Conservation (phyloP, 768 basidiomycete genomes). For the Boletus rubroflammeus region DNA sequence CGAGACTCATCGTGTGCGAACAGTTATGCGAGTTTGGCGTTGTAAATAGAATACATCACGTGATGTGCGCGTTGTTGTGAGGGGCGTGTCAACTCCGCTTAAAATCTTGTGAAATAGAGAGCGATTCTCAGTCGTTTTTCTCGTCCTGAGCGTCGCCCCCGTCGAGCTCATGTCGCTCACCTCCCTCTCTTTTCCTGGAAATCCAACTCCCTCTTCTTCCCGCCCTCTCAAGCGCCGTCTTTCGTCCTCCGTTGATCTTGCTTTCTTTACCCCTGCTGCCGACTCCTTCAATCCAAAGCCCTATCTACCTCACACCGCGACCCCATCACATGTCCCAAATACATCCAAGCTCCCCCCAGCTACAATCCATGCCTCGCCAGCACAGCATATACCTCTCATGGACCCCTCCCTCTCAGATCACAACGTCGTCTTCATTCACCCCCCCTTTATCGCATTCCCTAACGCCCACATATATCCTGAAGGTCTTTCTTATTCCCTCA, state of each 20-base stretch:
- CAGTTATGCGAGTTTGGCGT: constrained; percentile 52
- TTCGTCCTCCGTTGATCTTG: constrained; percentile 43
- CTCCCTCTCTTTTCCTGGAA: constrained; percentile 24
- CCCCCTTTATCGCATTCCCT: constrained; percentile 69
- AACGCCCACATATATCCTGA: constrained; percentile 56
- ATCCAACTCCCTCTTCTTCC: constrained; percentile 18
- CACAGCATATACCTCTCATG: constrained; percentile 50
- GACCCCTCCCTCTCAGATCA: constrained; percentile 70
- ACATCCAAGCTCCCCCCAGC: constrained; percentile 27
- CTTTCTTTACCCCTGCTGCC: constrained; percentile 62
- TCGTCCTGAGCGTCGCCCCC: constrained; percentile 9
- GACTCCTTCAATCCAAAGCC: constrained; percentile 65
- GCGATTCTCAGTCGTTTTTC: constrained; percentile 13
- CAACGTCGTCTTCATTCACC: constrained; percentile 65
- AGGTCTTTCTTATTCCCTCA: constrained; percentile 64
- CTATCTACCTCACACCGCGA: constrained; percentile 43
- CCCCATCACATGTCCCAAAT: constrained; percentile 16
- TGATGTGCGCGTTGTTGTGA: constrained; percentile 37
- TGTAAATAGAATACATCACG: constrained; percentile 38
- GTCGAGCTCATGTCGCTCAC: constrained; percentile 21
- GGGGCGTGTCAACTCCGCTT: constrained; percentile 44
- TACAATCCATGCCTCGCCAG: constrained; percentile 34
- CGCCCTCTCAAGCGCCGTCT: constrained; percentile 48
- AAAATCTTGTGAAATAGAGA: constrained; percentile 33
- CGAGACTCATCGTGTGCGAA: constrained; percentile 7